phyloP scores from a whole-genome alignment of 2,329 filamentous ascomycete species.

The Ophiostoma ips region DNA sequence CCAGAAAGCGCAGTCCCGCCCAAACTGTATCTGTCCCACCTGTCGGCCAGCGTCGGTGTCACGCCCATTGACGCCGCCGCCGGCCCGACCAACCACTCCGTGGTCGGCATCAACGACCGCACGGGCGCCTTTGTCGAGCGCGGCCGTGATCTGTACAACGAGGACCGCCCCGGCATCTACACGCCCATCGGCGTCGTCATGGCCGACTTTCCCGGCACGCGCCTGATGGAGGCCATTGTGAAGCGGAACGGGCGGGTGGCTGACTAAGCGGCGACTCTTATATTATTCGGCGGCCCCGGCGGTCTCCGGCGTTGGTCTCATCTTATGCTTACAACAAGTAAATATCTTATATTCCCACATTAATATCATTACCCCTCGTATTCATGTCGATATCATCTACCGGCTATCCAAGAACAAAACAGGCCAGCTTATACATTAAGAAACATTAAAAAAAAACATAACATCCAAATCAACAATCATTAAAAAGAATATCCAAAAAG shows the following conservation, averaged over 20 bases:
- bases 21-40: constrained; percentile 29
- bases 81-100: constrained; percentile 26
- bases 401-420: too few species aligned
- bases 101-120: constrained; percentile 36
- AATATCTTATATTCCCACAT: too few species aligned
- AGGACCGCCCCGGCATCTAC: background rate
- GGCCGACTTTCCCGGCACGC: constrained; percentile 33
- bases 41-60: constrained; percentile 34
- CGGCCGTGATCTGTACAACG: background rate
- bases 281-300: too few species aligned
- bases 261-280: background rate
- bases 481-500: background rate
- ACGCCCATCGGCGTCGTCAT: constrained; percentile 31
- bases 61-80: constrained; percentile 36
- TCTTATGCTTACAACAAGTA: too few species aligned
- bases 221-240: constrained; percentile 28
- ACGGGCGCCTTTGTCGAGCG: constrained; percentile 25
- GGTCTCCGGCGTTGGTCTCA: background rate
- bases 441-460: background rate
- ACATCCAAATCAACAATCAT: background rate
- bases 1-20: too few species aligned
- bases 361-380: too few species aligned
- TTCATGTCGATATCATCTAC: too few species aligned
- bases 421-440: background rate
- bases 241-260: constrained; percentile 23